Conservation (phyloP, 2,329 filamentous ascomycete genomes). For the Lasiodiplodia theobromae region DNA sequence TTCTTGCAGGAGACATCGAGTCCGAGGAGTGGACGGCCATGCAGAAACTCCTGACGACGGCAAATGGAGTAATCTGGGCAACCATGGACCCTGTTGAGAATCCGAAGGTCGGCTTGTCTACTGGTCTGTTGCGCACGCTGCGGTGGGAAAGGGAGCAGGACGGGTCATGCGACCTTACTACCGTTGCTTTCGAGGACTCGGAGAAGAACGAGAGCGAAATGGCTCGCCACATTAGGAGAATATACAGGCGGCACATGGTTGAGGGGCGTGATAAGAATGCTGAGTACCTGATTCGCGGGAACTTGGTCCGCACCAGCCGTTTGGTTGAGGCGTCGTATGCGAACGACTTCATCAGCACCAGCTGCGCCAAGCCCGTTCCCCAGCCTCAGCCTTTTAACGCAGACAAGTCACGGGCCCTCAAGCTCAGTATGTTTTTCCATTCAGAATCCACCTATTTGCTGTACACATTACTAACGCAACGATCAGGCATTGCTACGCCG, state of each 20-base stretch:
- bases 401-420: constrained; percentile 12
- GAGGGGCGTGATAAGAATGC: constrained; percentile 17
- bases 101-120: constrained; percentile 21
- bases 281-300: constrained; percentile 12
- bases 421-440: constrained; percentile 1
- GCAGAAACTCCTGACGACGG: constrained; percentile 12
- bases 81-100: constrained; percentile 18
- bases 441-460: neutral
- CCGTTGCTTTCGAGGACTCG: constrained; percentile 5
- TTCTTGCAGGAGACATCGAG: constrained; percentile 12
- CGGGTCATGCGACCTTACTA: constrained; percentile 1
- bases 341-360: constrained; percentile 22
- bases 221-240: constrained; percentile 22
- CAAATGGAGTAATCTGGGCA: constrained; percentile 23
- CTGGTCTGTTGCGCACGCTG: constrained; percentile 26
- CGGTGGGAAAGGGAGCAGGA: constrained; percentile 16
- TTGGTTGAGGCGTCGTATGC: constrained; percentile 16
- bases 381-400: constrained; percentile 9
- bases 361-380: constrained; percentile 14
- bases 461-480: neutral
- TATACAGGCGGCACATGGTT: constrained; percentile 16
- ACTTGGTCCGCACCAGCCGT: constrained; percentile 21
- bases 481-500: constrained; percentile 11
- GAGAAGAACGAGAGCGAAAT: constrained; percentile 23
- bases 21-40: constrained; percentile 6